Evolutionary conservation across 2,329 filamentous ascomycete genomes (phyloP).

Genomic region (Fusarium sp.): DNA sequence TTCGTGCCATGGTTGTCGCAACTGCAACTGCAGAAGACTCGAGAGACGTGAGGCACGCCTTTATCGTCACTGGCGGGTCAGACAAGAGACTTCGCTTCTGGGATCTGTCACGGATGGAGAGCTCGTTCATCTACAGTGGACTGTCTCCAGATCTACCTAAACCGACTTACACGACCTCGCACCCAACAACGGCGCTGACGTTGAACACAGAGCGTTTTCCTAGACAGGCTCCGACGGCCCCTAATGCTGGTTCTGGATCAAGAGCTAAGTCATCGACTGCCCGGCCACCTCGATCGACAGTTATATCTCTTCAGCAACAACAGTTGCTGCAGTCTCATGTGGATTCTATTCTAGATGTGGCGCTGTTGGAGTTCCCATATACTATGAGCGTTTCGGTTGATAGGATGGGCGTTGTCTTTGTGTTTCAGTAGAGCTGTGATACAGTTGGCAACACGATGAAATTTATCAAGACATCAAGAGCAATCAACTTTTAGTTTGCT

Average conservation of each 20-base stretch:
- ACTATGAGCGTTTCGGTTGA: constrained; percentile 94
- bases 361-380: constrained; percentile 88
- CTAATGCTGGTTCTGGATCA: constrained; percentile 44
- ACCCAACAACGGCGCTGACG: constrained; percentile 70
- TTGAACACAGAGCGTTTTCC: constrained; percentile 72
- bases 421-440: constrained; percentile 65
- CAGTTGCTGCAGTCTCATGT: constrained; percentile 85
- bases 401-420: constrained; percentile 86
- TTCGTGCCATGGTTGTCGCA: constrained; percentile 78
- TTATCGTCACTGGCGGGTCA: constrained; percentile 86
- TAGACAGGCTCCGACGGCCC: constrained; percentile 47
- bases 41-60: constrained; percentile 79
- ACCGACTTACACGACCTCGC: constrained; percentile 74
- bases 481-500: constrained; percentile 18
- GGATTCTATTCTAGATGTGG: constrained; percentile 87
- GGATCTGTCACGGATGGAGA: constrained; percentile 83
- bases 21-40: constrained; percentile 76
- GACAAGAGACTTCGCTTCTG: constrained; percentile 95
- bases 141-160: constrained; percentile 74
- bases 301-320: constrained; percentile 89
- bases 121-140: constrained; percentile 83
- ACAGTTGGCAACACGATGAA: constrained; percentile 1
- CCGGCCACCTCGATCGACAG: constrained; percentile 75
- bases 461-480: constrained; percentile 7
- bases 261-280: constrained; percentile 45